Conservation (phyloP, 2,329 filamentous ascomycete species). For the Rhexocercosporidium sp. region DNA sequence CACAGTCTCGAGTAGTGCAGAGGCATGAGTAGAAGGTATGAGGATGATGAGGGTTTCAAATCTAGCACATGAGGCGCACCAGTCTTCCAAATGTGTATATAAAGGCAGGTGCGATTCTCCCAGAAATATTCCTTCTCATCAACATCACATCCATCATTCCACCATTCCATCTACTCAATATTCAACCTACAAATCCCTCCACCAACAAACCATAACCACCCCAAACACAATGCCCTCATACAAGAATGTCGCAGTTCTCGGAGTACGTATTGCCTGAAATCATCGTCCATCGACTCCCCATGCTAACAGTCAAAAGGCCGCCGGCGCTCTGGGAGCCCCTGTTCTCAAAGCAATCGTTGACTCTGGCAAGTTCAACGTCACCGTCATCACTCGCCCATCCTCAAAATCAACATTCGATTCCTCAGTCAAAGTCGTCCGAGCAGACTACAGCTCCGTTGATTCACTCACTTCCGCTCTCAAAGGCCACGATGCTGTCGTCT, state of each 20-base stretch:
- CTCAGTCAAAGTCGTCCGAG: constrained; percentile 49
- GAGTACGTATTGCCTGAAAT: constrained; percentile 27
- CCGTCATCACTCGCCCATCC: constrained; percentile 52
- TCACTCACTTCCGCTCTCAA: constrained; percentile 54
- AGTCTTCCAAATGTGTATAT: background rate
- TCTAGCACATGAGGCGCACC: too few relatives aligned
- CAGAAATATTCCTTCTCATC: background rate
- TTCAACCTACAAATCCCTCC: background rate
- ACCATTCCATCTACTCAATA: background rate
- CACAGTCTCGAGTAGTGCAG: too few relatives aligned
- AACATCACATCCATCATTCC: background rate
- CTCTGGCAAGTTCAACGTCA: constrained; percentile 49
- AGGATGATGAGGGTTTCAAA: too few relatives aligned
- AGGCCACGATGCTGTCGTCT: constrained; percentile 64
- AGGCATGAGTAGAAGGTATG: too few relatives aligned
- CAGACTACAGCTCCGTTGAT: constrained; percentile 49
- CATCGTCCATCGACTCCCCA: background rate
- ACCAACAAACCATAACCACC: background rate
- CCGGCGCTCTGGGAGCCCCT: constrained; percentile 34
- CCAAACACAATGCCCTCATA: constrained; percentile 30
- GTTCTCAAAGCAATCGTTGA: constrained; percentile 34
- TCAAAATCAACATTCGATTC: constrained; percentile 35
- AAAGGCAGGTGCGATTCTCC: background rate
- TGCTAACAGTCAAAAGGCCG: constrained; percentile 25
- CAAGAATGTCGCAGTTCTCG: constrained; percentile 37